Evolutionary conservation across 805 yeast species (phyloP).

Genomic region (Gaillardinia entomophila): DNA sequence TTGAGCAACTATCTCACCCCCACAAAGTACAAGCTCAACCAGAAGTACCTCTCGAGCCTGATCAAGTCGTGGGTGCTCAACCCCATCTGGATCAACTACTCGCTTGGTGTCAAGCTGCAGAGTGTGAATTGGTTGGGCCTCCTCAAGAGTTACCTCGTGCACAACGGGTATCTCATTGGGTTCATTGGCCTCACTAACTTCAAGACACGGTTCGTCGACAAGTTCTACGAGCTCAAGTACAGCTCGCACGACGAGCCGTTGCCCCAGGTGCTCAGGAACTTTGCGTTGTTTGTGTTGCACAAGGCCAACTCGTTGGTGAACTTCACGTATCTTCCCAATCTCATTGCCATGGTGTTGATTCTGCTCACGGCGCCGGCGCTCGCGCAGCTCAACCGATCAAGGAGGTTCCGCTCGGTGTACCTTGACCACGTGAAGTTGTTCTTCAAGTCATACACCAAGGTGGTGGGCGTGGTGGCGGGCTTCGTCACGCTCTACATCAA

Average conservation of each 20-base stretch:
- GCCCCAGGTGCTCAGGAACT: slow-evolving; percentile 9
- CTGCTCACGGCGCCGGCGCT: slow-evolving; percentile 26
- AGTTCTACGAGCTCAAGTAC: slow-evolving; percentile 17
- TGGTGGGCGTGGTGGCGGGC: slow-evolving; percentile 30
- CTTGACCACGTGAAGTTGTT: slow-evolving; percentile 16
- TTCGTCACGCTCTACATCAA: slow-evolving; percentile 19
- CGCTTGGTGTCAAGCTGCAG: slow-evolving; percentile 19
- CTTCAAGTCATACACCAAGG: slow-evolving; percentile 29
- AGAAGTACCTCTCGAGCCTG: slow-evolving; percentile 25
- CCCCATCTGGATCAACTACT: slow-evolving; percentile 38
- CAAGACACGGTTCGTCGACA: slow-evolving; percentile 15
- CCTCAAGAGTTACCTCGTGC: slow-evolving; percentile 17
- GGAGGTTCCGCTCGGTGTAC: slow-evolving; percentile 6
- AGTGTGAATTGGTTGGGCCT: slow-evolving; percentile 25
- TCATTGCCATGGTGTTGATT: slow-evolving; percentile 27
- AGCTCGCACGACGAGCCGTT: slow-evolving; percentile 3
- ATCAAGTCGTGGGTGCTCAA: slow-evolving; percentile 27
- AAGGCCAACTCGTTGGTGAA: slow-evolving; percentile 26
- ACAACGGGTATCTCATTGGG: slow-evolving; percentile 15
- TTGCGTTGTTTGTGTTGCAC: slow-evolving; percentile 13
- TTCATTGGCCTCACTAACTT: slow-evolving; percentile 13
- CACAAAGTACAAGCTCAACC: slow-evolving; percentile 28
- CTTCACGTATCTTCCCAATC: slow-evolving; percentile 31
- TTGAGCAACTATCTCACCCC: slow-evolving; percentile 38
- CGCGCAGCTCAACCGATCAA: slow-evolving; percentile 1